These are phyloP conservation scores for Ascochyta koolunga DNA, from an alignment of 2,329 filamentous ascomycete species.

Conservation along the genomic window DNA sequence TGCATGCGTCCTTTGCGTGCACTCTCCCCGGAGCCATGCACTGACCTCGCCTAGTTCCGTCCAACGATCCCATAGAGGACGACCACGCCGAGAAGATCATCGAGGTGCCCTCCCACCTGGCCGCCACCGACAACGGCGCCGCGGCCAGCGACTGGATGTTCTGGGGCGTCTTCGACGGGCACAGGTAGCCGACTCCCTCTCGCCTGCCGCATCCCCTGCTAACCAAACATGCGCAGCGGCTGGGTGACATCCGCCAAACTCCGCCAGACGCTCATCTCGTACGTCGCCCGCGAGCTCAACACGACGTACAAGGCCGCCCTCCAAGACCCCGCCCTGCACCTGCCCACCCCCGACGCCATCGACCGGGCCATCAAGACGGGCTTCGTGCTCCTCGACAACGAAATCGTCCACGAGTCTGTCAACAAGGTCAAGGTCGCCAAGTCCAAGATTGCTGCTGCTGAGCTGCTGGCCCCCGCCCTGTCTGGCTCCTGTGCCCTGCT, in stretches of 20 bases:
- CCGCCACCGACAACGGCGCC: slow-evolving; percentile 61
- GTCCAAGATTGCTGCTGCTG: slow-evolving; percentile 88
- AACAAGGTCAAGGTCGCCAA: slow-evolving; percentile 88
- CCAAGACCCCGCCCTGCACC: slow-evolving; percentile 60
- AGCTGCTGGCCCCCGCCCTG: slow-evolving; percentile 87
- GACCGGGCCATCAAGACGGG: slow-evolving; percentile 91
- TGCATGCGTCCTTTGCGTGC: too few relatives aligned
- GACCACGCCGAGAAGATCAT: slow-evolving; percentile 99
- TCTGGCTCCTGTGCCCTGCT: slow-evolving; percentile 97
- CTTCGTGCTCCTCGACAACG: slow-evolving; percentile 86
- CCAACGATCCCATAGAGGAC: slow-evolving; percentile 97
- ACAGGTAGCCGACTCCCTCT: slow-evolving; percentile 65
- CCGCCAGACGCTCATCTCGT: slow-evolving; percentile 88
- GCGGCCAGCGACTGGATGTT: slow-evolving; percentile 95
- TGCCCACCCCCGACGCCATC: slow-evolving; percentile 79
- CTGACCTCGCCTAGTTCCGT: slow-evolving; percentile 62
- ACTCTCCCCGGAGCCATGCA: too few relatives aligned
- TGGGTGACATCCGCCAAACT: slow-evolving; percentile 98
- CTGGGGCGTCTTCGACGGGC: slow-evolving; percentile 98
- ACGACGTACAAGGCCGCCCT: slow-evolving; percentile 81
- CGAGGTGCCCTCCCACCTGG: slow-evolving; percentile 72
- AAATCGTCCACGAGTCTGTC: slow-evolving; percentile 93
- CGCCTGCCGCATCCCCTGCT: neutral
- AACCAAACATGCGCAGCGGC: slow-evolving; percentile 62
- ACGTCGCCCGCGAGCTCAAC: slow-evolving; percentile 91